These are phyloP conservation scores for Ambrosiella beaveri DNA, from an alignment of 2,329 filamentous ascomycete species.

Conservation along the genomic window DNA sequence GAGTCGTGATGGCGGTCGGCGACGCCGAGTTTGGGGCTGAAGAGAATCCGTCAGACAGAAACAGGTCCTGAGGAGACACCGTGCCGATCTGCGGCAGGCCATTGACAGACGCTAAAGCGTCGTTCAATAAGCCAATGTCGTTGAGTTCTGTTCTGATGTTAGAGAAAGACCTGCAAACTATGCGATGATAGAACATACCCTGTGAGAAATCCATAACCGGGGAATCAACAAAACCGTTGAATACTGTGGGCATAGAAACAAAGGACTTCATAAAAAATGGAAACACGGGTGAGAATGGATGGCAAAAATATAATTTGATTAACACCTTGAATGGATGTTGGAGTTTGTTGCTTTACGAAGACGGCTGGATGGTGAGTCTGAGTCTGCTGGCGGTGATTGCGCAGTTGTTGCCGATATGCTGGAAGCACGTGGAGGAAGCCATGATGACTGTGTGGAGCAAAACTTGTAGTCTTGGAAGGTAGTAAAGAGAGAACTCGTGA, in stretches of 20 bases:
- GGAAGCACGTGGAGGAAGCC: constrained; percentile 53
- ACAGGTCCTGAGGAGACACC: constrained; percentile 68
- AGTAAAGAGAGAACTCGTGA: constrained; percentile 38
- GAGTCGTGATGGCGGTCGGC: constrained; percentile 72
- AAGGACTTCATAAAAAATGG: not conserved
- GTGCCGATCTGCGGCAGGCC: constrained; percentile 40
- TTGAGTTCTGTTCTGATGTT: constrained; percentile 30
- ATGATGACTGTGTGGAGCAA: constrained; percentile 59
- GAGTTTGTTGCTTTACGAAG: constrained; percentile 19
- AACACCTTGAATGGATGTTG: not conserved
- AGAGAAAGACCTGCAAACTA: not conserved
- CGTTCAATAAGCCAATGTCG: constrained; percentile 40
- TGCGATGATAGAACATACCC: constrained; percentile 1
- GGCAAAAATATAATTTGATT: not conserved
- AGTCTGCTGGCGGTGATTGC: constrained; percentile 37
- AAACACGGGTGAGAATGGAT: not conserved
- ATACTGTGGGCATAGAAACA: not conserved
- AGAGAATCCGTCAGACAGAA: constrained; percentile 54
- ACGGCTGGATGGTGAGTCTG: constrained; percentile 60
- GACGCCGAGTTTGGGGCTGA: constrained; percentile 59
- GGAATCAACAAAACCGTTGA: constrained; percentile 4
- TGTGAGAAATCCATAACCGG: constrained; percentile 9
- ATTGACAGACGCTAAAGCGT: constrained; percentile 24
- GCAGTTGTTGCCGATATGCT: constrained; percentile 47
- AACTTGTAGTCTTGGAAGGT: constrained; percentile 54